Evolutionary conservation across 2,329 filamentous ascomycete genomes (phyloP).

Genomic region (Xylariomycetidae sp.): DNA sequence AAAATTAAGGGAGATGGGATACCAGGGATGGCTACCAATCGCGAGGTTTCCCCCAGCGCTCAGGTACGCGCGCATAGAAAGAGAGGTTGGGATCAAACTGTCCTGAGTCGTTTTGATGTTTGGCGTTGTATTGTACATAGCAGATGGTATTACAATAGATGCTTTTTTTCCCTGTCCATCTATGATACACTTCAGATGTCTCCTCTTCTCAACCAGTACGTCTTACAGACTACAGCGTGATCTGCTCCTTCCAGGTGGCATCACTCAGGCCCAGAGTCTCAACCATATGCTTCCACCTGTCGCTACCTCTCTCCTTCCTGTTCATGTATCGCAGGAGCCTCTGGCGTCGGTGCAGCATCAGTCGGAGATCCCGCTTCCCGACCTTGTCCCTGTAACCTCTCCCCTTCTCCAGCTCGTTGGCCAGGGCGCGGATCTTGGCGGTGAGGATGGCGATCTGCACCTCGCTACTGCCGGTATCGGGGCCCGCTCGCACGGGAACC

Average conservation of each 20-base stretch:
- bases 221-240: constrained; percentile 56
- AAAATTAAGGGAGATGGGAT: constrained; percentile 44
- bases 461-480: constrained; percentile 91
- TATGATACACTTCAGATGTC: constrained; percentile 21
- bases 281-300: constrained; percentile 83
- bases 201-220: too few species aligned
- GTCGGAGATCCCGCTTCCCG: constrained; percentile 84
- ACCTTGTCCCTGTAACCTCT: constrained; percentile 80
- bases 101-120: constrained; percentile 6
- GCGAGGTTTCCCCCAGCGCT: constrained; percentile 17
- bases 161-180: constrained; percentile 9
- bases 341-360: constrained; percentile 84
- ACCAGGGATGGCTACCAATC: constrained; percentile 30
- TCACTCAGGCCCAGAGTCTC: constrained; percentile 80
- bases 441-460: constrained; percentile 98
- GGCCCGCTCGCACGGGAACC: constrained; percentile 62
- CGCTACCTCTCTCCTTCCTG: constrained; percentile 83
- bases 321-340: constrained; percentile 84
- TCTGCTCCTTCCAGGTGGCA: constrained; percentile 87
- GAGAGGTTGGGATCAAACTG: too few species aligned
- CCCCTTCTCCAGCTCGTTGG: constrained; percentile 63
- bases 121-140: constrained; percentile 35
- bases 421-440: constrained; percentile 81
- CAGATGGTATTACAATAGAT: constrained; percentile 27
- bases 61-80: constrained; percentile 8